phyloP scores from a whole-genome alignment of 164 flowering plant species.

The Akebia trifoliata region DNA sequence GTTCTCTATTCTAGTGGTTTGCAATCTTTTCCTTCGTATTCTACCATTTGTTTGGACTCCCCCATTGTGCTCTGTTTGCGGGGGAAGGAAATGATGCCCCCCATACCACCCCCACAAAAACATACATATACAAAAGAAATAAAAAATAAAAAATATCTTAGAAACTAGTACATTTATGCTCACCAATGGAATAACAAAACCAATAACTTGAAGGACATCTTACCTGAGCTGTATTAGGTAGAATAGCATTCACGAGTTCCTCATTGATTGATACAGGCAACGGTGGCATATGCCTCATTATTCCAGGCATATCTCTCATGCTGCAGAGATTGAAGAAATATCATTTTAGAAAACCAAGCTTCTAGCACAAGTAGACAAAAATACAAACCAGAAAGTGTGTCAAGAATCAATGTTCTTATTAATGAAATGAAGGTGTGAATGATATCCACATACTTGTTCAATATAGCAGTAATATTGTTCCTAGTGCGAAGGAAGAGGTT shows the following conservation, averaged over 20 bases:
- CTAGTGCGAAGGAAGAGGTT: conserved; percentile 60
- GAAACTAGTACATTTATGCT: too few species aligned
- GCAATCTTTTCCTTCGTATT: too few species aligned
- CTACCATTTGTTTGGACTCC: too few species aligned
- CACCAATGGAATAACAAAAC: background rate
- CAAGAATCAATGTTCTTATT: background rate
- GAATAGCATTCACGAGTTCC: conserved; percentile 56
- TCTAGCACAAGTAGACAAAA: background rate
- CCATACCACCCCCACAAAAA: too few species aligned
- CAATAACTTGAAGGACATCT: conserved; percentile 10
- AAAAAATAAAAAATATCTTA: too few species aligned
- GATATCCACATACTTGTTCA: conserved; percentile 57
- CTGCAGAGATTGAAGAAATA: conserved; percentile 36
- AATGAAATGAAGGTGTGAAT: conserved; percentile 1
- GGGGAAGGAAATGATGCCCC: too few species aligned
- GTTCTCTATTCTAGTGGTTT: too few species aligned
- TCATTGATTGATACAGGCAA: conserved; percentile 67
- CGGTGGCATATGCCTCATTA: conserved; percentile 88
- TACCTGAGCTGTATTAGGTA: conserved; percentile 59
- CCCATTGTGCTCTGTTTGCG: too few species aligned
- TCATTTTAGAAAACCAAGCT: background rate
- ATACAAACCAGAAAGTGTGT: conserved; percentile 1
- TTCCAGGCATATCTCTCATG: conserved; percentile 72
- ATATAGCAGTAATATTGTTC: conserved; percentile 60
- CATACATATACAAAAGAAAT: too few species aligned